Evolutionary conservation across 148 eudicot genomes (phyloP).

Genomic region (Cornus florida): DNA sequence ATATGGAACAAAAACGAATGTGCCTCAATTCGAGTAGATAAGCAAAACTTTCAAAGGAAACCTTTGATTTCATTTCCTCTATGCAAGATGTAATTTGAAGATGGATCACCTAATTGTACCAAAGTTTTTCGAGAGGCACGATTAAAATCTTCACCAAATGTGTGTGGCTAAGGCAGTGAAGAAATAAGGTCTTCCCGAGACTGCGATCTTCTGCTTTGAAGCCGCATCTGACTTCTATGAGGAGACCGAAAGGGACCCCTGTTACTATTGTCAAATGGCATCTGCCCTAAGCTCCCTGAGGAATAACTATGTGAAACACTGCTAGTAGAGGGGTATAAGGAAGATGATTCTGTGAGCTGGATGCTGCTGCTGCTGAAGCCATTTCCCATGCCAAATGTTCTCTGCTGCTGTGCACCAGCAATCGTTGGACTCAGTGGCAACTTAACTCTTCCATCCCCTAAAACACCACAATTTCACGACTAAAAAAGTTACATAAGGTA

Average conservation of each 20-base stretch:
- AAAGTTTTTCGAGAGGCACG: not conserved
- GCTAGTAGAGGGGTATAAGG: slow-evolving; percentile 58
- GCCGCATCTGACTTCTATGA: slow-evolving; percentile 74
- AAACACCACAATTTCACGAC: slow-evolving; percentile 14
- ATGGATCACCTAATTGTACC: not conserved
- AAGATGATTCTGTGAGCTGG: slow-evolving; percentile 67
- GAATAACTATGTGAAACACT: slow-evolving; percentile 84
- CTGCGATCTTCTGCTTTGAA: slow-evolving; percentile 93
- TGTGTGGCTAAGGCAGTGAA: slow-evolving; percentile 70
- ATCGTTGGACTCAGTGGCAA: slow-evolving; percentile 86
- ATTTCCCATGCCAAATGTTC: slow-evolving; percentile 53
- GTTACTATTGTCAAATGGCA: slow-evolving; percentile 68
- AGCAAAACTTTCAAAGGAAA: not conserved
- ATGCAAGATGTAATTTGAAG: slow-evolving; percentile 2
- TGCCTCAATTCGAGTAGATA: not conserved
- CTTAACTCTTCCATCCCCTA: slow-evolving; percentile 86
- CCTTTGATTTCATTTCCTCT: not conserved
- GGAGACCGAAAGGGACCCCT: slow-evolving; percentile 67
- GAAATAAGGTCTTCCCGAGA: slow-evolving; percentile 88
- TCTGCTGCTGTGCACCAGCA: slow-evolving; percentile 51
- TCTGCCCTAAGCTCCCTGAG: slow-evolving; percentile 85
- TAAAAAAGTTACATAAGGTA: not conserved
- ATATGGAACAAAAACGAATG: not conserved
- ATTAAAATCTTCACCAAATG: slow-evolving; percentile 50
- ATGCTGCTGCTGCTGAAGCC: slow-evolving; percentile 54